Percentiles rank a stretch among this genome's conserved stretches.
Evolutionary conservation across 78 protist species (phyloP).

Genomic region (Dictyostelium brefeldianum): DNA sequence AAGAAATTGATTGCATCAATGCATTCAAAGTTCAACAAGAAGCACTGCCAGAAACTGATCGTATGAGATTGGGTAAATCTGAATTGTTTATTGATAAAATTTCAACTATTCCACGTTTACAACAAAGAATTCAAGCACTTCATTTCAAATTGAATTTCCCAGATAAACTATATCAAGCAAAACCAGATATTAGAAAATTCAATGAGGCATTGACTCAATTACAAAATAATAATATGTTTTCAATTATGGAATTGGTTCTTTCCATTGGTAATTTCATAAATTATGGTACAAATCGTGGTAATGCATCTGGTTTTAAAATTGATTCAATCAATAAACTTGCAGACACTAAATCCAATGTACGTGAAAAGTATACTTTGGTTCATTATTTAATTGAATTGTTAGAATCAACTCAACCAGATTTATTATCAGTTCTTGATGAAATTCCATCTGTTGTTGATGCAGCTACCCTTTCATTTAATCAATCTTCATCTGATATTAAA

Average conservation of each 20-base stretch:
- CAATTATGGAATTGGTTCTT: slow-evolving; percentile 61
- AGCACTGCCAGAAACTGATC: background rate
- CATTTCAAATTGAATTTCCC: slow-evolving; percentile 77
- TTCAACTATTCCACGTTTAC: slow-evolving; percentile 18
- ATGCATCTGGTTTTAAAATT: slow-evolving; percentile 85
- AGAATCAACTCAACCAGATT: slow-evolving; percentile 41
- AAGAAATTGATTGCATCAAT: slow-evolving; percentile 61
- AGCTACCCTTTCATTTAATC: slow-evolving; percentile 57
- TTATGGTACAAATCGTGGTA: slow-evolving; percentile 74
- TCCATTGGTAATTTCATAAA: slow-evolving; percentile 84
- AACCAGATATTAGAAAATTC: slow-evolving; percentile 76
- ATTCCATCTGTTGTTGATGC: slow-evolving; percentile 65
- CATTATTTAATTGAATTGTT: slow-evolving; percentile 66
- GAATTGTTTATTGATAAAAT: slow-evolving; percentile 53
- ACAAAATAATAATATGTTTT: slow-evolving; percentile 57
- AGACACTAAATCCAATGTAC: slow-evolving; percentile 78
- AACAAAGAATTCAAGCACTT: slow-evolving; percentile 69
- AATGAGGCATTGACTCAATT: slow-evolving; percentile 48
- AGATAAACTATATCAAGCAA: slow-evolving; percentile 64
- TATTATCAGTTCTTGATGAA: slow-evolving; percentile 33
- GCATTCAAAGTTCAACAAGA: slow-evolving; percentile 35
- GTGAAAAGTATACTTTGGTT: slow-evolving; percentile 54
- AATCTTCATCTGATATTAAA: slow-evolving; percentile 54
- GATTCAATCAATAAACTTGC: slow-evolving; percentile 78
- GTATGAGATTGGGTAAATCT: slow-evolving; percentile 50